Percentiles rank a stretch among this genome's conserved stretches.
phyloP scores from a whole-genome alignment of 1,284 basidiomycete species.

The Cutaneotrichosporon arboriforme region DNA sequence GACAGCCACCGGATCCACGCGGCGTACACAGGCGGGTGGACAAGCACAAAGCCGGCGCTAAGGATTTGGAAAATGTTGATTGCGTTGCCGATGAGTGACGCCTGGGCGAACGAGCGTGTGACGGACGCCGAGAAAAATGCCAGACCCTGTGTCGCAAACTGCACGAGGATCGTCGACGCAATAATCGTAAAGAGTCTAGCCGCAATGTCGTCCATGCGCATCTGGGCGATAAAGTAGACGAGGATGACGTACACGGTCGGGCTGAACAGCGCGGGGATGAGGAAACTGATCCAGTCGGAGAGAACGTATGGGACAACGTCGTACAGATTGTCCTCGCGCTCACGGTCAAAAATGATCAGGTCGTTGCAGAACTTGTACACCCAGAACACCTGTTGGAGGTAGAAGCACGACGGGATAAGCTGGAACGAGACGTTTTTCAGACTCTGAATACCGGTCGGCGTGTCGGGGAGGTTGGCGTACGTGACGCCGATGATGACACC shows the following conservation, averaged over 20 bases:
- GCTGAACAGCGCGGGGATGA: slow-evolving; percentile 41
- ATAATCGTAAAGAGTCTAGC: slow-evolving; percentile 48
- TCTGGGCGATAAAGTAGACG: slow-evolving; percentile 46
- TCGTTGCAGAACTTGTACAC: slow-evolving; percentile 47
- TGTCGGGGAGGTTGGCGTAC: slow-evolving; percentile 34
- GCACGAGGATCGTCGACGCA: slow-evolving; percentile 46
- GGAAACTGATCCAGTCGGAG: slow-evolving; percentile 44
- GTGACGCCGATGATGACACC: slow-evolving; percentile 35
- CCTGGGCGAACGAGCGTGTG: slow-evolving; percentile 44
- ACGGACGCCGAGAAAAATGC: slow-evolving; percentile 47
- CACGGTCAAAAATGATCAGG: slow-evolving; percentile 53
- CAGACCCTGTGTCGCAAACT: slow-evolving; percentile 48
- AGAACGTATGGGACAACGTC: slow-evolving; percentile 47
- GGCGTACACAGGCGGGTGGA: slow-evolving; percentile 49
- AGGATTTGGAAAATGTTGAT: slow-evolving; percentile 37
- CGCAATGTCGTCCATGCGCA: slow-evolving; percentile 46
- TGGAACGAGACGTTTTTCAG: slow-evolving; percentile 47
- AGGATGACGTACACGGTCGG: slow-evolving; percentile 44
- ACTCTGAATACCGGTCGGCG: slow-evolving; percentile 49
- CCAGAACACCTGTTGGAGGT: slow-evolving; percentile 44
- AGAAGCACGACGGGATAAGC: slow-evolving; percentile 44
- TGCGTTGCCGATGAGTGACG: slow-evolving; percentile 45
- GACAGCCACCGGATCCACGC: slow-evolving; percentile 49
- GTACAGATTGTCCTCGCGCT: slow-evolving; percentile 45
- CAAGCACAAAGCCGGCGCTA: slow-evolving; percentile 40